Evolutionary conservation across 768 basidiomycete genomes (phyloP).

Genomic region (Calocera cornea): DNA sequence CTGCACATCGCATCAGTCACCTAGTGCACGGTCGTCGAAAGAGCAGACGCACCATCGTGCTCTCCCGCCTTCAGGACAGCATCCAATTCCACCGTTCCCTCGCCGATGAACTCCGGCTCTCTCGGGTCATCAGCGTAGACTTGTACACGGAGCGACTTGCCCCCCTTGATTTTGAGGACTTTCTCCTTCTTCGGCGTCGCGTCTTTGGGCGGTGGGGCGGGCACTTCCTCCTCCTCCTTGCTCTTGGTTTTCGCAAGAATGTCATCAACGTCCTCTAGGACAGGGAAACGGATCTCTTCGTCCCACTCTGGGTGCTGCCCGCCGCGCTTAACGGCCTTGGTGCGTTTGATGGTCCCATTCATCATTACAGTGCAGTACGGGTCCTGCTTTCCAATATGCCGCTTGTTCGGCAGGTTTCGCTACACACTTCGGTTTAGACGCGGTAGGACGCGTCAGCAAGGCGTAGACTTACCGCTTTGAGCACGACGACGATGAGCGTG

Average conservation of each 20-base stretch:
- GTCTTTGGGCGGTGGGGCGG: conserved; percentile 53
- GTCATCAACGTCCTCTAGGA: conserved; percentile 61
- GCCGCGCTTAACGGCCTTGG: conserved; percentile 88
- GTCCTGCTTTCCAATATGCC: conserved; percentile 92
- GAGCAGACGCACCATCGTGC: conserved; percentile 64
- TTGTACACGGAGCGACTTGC: conserved; percentile 59
- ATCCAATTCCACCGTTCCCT: conserved; percentile 72
- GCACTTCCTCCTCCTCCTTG: conserved; percentile 21
- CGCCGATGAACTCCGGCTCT: conserved; percentile 93
- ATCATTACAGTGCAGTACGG: conserved; percentile 77
- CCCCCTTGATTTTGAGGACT: conserved; percentile 42
- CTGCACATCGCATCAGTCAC: conserved; percentile 30
- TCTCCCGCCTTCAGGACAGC: conserved; percentile 90
- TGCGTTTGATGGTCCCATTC: conserved; percentile 72
- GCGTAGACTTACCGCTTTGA: conserved; percentile 65
- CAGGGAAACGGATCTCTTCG: conserved; percentile 85
- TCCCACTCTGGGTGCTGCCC: conserved; percentile 99
- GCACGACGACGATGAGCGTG: conserved; percentile 82
- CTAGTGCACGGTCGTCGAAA: background rate
- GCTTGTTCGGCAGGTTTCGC: conserved; percentile 83
- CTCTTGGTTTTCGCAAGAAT: conserved; percentile 32
- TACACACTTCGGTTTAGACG: conserved; percentile 22
- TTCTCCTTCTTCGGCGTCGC: conserved; percentile 33
- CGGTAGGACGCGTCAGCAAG: conserved; percentile 15
- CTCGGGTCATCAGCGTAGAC: conserved; percentile 92